These are phyloP conservation scores for Fusarium beomiforme DNA, from an alignment of 2,329 filamentous ascomycete species.

Conservation along the genomic window DNA sequence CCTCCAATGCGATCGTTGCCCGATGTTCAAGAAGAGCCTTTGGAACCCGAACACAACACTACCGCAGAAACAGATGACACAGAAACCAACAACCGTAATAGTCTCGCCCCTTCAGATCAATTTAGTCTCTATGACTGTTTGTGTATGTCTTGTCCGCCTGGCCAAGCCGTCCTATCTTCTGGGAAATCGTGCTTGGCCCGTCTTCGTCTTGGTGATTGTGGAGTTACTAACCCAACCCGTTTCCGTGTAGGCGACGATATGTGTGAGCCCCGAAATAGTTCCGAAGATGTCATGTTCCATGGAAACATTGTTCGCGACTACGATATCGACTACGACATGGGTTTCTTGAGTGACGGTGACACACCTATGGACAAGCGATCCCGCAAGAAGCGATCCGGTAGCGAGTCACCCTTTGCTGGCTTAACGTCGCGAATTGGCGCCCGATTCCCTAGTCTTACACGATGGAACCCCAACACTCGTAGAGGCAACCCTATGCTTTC, in stretches of 20 bases:
- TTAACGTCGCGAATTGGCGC: slow-evolving; percentile 74
- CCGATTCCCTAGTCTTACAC: slow-evolving; percentile 63
- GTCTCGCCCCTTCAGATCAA: slow-evolving; percentile 51
- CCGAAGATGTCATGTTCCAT: slow-evolving; percentile 50
- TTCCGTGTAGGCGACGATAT: slow-evolving; percentile 65
- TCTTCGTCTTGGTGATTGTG: not conserved
- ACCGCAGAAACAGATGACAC: not conserved
- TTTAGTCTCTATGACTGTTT: slow-evolving; percentile 72
- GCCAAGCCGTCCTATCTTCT: slow-evolving; percentile 2
- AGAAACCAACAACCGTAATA: slow-evolving; percentile 56
- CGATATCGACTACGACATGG: slow-evolving; percentile 72
- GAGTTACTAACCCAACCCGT: slow-evolving; percentile 27
- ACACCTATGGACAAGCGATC: slow-evolving; percentile 56
- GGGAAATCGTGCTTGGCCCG: slow-evolving; percentile 8
- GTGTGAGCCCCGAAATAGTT: slow-evolving; percentile 65
- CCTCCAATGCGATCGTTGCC: slow-evolving; percentile 75
- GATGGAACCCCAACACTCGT: slow-evolving; percentile 59
- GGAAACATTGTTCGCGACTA: slow-evolving; percentile 53
- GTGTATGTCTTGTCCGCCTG: slow-evolving; percentile 66
- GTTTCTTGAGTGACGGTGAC: slow-evolving; percentile 73
- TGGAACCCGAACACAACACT: slow-evolving; percentile 69
- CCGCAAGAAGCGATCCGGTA: slow-evolving; percentile 65
- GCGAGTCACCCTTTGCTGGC: slow-evolving; percentile 68
- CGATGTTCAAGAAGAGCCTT: slow-evolving; percentile 85
- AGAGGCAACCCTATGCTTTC: slow-evolving; percentile 58